phyloP scores from a whole-genome alignment of 2,329 filamentous ascomycete genomes.

The Aspergillus ustus region DNA sequence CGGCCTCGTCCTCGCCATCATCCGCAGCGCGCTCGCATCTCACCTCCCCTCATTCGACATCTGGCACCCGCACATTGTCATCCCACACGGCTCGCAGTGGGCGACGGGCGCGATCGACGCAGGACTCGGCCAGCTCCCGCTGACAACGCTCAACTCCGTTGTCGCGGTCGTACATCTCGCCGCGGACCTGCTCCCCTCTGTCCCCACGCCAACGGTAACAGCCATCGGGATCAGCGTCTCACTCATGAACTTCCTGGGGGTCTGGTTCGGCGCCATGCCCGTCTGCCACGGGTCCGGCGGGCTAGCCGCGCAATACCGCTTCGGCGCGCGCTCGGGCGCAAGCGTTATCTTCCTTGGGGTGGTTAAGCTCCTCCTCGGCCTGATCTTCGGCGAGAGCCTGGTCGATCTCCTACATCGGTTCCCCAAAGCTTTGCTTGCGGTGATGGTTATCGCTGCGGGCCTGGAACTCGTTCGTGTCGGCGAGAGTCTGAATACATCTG shows the following conservation, averaged over 20 bases:
- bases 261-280: constrained; percentile 95
- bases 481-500: constrained; percentile 77
- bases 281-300: constrained; percentile 93
- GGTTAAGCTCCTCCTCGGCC: constrained; percentile 75
- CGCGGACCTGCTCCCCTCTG: constrained; percentile 72
- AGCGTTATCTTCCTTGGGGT: constrained; percentile 79
- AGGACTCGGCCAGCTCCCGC: constrained; percentile 82
- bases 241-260: constrained; percentile 79
- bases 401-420: constrained; percentile 72
- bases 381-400: constrained; percentile 76
- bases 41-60: constrained; percentile 59
- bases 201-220: constrained; percentile 72
- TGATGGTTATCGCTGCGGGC: constrained; percentile 90
- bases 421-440: constrained; percentile 75
- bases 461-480: constrained; percentile 86
- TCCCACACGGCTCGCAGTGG: constrained; percentile 56
- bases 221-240: constrained; percentile 81
- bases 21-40: constrained; percentile 37
- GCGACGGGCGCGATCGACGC: constrained; percentile 64
- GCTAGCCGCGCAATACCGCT: constrained; percentile 86
- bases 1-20: constrained; percentile 68
- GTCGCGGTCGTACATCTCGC: constrained; percentile 84
- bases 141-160: constrained; percentile 91
- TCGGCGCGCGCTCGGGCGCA: constrained; percentile 85
- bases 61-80: constrained; percentile 62